phyloP scores from a whole-genome alignment of 352 stramenopile species.

The Hyaloperonospora arabidopsidis region DNA sequence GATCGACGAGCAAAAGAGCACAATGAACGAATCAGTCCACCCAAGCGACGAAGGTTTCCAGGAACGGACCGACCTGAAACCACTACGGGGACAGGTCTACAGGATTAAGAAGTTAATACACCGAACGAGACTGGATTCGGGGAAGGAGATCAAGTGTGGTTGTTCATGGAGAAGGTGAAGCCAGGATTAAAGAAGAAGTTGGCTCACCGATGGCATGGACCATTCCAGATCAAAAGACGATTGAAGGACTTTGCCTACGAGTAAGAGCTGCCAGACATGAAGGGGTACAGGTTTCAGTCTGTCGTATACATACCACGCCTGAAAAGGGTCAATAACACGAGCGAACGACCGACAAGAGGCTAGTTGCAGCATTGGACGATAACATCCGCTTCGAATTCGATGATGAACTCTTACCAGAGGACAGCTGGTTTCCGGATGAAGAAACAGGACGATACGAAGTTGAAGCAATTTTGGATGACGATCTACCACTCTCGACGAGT shows the following conservation, averaged over 20 bases:
- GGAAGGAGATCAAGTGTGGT: not conserved
- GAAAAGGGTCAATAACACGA: not conserved
- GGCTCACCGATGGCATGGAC: not conserved
- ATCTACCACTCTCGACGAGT: not conserved
- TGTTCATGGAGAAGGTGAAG: conserved; percentile 3
- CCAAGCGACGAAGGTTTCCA: too few species aligned
- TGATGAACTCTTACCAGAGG: not conserved
- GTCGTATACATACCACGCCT: conserved; percentile 6
- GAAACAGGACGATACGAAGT: not conserved
- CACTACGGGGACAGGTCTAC: not conserved
- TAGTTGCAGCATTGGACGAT: too few species aligned
- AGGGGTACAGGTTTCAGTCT: conserved; percentile 3
- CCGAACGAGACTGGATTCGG: conserved; percentile 2
- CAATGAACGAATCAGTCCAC: too few species aligned
- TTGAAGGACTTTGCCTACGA: not conserved
- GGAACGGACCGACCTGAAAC: too few species aligned
- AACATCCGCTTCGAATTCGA: not conserved
- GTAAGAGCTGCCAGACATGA: conserved; percentile 1
- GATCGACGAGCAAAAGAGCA: too few species aligned
- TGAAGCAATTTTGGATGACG: not conserved
- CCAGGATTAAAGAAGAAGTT: not conserved
- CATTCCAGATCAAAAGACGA: too few species aligned
- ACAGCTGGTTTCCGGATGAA: not conserved
- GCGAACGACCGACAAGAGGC: not conserved
- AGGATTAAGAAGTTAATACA: not conserved